Percentiles rank a stretch among this genome's conserved stretches.
Evolutionary conservation across 768 basidiomycete genomes (phyloP).

Genomic region (Chalciporus piperatus): DNA sequence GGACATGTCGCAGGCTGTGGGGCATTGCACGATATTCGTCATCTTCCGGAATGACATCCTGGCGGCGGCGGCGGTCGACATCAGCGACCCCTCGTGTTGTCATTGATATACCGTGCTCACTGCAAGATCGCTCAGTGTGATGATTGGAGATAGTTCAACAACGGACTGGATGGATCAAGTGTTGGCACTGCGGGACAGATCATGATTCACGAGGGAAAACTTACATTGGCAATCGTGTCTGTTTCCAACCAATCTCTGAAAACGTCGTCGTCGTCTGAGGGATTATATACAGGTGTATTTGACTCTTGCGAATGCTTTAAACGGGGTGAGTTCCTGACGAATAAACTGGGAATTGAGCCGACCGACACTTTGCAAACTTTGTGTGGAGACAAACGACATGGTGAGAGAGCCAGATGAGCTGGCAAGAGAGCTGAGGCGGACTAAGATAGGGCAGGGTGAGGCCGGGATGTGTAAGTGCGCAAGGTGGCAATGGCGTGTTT

Average conservation of each 20-base stretch:
- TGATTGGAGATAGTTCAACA: constrained; percentile 22
- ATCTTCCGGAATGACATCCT: constrained; percentile 30
- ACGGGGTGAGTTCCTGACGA: neutral
- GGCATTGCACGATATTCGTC: constrained; percentile 31
- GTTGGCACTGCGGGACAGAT: neutral
- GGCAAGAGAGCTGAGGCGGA: neutral
- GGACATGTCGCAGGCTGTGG: constrained; percentile 26
- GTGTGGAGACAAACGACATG: constrained; percentile 7
- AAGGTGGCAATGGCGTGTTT: constrained; percentile 34
- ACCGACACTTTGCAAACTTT: constrained; percentile 7
- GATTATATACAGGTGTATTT: constrained; percentile 2
- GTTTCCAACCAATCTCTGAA: constrained; percentile 24
- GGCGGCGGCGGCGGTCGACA: constrained; percentile 13
- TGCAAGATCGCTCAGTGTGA: constrained; percentile 23
- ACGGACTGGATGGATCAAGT: constrained; percentile 12
- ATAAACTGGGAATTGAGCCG: neutral
- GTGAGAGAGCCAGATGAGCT: constrained; percentile 2
- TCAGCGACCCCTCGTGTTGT: constrained; percentile 20
- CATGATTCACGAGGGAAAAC: neutral
- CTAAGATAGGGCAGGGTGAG: constrained; percentile 8
- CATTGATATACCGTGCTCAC: constrained; percentile 25
- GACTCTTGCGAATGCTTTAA: constrained; percentile 7
- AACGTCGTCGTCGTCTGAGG: constrained; percentile 13
- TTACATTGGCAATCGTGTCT: constrained; percentile 28
- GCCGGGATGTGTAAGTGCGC: constrained; percentile 15